phyloP scores from a whole-genome alignment of 106 monocot genomes.

The Alisma plantagoaquatica region DNA sequence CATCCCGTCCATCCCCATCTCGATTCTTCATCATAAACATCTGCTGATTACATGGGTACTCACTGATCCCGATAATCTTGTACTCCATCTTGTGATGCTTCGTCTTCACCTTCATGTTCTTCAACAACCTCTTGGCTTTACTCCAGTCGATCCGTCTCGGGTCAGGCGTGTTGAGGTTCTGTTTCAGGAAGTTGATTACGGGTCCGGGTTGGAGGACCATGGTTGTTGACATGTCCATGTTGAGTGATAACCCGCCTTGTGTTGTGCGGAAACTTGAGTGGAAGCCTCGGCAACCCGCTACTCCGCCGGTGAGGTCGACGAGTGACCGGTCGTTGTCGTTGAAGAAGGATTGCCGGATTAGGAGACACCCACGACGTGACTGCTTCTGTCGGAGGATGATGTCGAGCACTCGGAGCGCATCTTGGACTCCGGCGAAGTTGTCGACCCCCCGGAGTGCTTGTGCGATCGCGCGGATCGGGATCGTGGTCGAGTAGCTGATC shows the following conservation, averaged over 20 bases:
- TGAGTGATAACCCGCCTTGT: conserved; percentile 50
- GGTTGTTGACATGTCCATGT: conserved; percentile 83
- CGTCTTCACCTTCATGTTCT: conserved; percentile 59
- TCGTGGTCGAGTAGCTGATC: conserved; percentile 44
- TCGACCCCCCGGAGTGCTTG: conserved; percentile 30
- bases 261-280: conserved; percentile 59
- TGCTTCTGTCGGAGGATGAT: conserved; percentile 66
- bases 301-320: conserved; percentile 59
- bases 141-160: conserved; percentile 50
- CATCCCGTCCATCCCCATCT: conserved; percentile 11
- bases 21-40: conserved; percentile 13
- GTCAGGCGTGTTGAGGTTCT: conserved; percentile 55
- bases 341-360: conserved; percentile 74
- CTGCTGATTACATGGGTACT: conserved; percentile 60
- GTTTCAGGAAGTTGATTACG: conserved; percentile 51
- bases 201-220: conserved; percentile 70
- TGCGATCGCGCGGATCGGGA: conserved; percentile 42
- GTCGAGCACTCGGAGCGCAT: conserved; percentile 61
- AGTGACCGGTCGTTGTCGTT: conserved; percentile 28
- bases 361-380: conserved; percentile 49
- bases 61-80: conserved; percentile 67
- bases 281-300: conserved; percentile 56
- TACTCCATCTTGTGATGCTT: conserved; percentile 61
- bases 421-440: conserved; percentile 33
- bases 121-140: conserved; percentile 74